Evolutionary conservation across 2,329 filamentous ascomycete species (phyloP).

Genomic region (Scedosporium minutisporum): DNA sequence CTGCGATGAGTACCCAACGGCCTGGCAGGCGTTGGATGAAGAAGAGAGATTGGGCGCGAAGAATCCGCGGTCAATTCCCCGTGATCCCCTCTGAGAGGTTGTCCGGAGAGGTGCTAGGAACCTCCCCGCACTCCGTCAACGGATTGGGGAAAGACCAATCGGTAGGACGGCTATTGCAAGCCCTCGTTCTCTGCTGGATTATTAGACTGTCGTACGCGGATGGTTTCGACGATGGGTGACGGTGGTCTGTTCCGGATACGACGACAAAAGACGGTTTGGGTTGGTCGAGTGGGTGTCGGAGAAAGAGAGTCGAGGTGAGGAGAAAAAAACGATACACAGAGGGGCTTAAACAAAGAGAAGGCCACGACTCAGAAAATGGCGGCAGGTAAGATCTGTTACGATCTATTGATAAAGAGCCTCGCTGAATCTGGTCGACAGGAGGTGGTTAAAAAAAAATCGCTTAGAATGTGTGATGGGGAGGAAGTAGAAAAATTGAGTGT

Average conservation of each 20-base stretch:
- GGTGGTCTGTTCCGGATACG: not conserved
- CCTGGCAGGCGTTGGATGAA: not conserved
- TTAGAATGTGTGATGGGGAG: not conserved
- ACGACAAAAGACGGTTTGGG: not conserved
- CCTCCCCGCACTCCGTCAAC: constrained; percentile 7
- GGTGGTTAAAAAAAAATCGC: not conserved
- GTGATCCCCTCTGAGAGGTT: constrained; percentile 6
- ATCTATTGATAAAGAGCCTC: not conserved
- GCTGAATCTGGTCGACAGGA: not conserved
- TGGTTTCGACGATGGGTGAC: not conserved
- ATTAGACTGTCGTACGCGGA: not conserved
- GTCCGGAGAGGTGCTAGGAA: constrained; percentile 8
- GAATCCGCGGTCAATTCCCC: not conserved
- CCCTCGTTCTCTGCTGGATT: not conserved
- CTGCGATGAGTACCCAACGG: not conserved
- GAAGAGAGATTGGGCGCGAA: constrained; percentile 1
- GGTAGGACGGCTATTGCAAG: not conserved
- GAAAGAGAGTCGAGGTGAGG: not conserved
- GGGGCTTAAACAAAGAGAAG: not conserved
- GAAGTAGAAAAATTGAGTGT: not conserved
- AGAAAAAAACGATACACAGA: not conserved
- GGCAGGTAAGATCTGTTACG: not conserved
- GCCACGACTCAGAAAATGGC: not conserved
- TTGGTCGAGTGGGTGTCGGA: not conserved
- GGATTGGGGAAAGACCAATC: constrained; percentile 3